Evolutionary conservation across 352 stramenopile species (phyloP).

Genomic region (Pythium phragmitis): DNA sequence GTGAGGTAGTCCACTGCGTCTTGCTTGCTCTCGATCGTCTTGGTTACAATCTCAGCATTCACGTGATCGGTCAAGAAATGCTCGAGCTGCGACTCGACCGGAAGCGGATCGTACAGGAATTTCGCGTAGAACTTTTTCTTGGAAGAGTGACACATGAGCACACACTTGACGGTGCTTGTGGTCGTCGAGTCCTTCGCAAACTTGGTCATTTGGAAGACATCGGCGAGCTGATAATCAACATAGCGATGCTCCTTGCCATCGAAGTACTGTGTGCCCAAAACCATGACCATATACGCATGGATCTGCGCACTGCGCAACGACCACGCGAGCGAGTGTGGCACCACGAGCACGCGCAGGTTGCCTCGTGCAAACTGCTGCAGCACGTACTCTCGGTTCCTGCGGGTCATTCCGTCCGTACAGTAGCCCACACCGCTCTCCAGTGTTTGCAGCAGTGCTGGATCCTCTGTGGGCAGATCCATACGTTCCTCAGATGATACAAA

Average conservation of each 20-base stretch:
- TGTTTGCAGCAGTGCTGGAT: constrained; percentile 93
- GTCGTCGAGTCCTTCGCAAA: constrained; percentile 52
- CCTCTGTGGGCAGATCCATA: constrained; percentile 62
- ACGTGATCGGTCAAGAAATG: constrained; percentile 98
- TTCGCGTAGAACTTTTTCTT: constrained; percentile 99
- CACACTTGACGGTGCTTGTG: constrained; percentile 88
- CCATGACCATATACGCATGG: constrained; percentile 92
- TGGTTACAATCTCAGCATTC: constrained; percentile 98
- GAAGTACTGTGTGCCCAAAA: constrained; percentile 98
- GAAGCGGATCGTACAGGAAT: constrained; percentile 99
- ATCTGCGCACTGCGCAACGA: constrained; percentile 68
- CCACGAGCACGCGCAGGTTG: constrained; percentile 92
- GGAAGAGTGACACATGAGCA: constrained; percentile 95
- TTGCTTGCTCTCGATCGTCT: constrained; percentile 98
- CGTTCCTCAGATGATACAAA: constrained; percentile 48
- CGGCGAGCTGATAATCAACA: constrained; percentile 96
- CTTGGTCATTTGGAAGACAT: constrained; percentile 98
- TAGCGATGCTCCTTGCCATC: constrained; percentile 95
- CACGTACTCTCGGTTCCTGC: constrained; percentile 90
- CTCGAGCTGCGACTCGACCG: constrained; percentile 98
- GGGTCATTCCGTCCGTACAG: constrained; percentile 92
- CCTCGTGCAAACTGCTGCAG: constrained; percentile 86
- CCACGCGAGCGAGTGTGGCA: constrained; percentile 95
- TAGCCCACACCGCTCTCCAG: constrained; percentile 95
- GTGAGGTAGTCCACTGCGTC: constrained; percentile 99